A percentile compares a stretch with the other conserved stretches of the same genome.
phyloP scores from a whole-genome alignment of 768 basidiomycete species.

The Amanita thiersii region DNA sequence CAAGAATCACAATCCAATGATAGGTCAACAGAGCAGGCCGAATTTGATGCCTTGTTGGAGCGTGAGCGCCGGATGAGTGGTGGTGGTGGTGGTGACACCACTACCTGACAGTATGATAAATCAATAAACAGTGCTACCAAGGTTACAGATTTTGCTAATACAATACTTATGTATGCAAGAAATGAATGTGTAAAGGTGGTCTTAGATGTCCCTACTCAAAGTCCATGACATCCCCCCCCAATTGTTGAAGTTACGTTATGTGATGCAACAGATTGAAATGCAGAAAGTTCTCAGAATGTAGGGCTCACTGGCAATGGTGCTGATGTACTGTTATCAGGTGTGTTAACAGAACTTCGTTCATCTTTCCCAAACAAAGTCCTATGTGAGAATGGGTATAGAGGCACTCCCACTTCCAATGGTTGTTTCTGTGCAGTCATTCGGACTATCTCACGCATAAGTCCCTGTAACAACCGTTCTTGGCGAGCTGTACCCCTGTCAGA shows the following conservation, averaged over 20 bases:
- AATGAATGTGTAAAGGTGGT: too few species aligned
- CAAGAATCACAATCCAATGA: slow-evolving; percentile 18
- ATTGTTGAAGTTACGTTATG: too few species aligned
- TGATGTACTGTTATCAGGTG: slow-evolving; percentile 20
- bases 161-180: too few species aligned
- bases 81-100: slow-evolving; percentile 10
- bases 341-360: slow-evolving; percentile 20
- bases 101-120: slow-evolving; percentile 8
- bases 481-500: slow-evolving; percentile 43
- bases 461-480: slow-evolving; percentile 76
- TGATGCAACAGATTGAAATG: too few species aligned
- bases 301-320: slow-evolving; percentile 33
- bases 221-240: too few species aligned
- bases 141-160: neutral
- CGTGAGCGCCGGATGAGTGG: slow-evolving; percentile 38
- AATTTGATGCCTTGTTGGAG: slow-evolving; percentile 53
- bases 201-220: too few species aligned
- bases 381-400: slow-evolving; percentile 77
- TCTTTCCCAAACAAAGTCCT: slow-evolving; percentile 50
- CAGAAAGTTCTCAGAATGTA: slow-evolving; percentile 18
- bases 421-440: slow-evolving; percentile 74
- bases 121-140: slow-evolving; percentile 10
- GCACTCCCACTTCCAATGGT: slow-evolving; percentile 73
- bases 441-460: slow-evolving; percentile 79
- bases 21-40: slow-evolving; percentile 40